Conservation (phyloP, 2,329 filamentous ascomycete species). For the Clonostachys rosea region DNA sequence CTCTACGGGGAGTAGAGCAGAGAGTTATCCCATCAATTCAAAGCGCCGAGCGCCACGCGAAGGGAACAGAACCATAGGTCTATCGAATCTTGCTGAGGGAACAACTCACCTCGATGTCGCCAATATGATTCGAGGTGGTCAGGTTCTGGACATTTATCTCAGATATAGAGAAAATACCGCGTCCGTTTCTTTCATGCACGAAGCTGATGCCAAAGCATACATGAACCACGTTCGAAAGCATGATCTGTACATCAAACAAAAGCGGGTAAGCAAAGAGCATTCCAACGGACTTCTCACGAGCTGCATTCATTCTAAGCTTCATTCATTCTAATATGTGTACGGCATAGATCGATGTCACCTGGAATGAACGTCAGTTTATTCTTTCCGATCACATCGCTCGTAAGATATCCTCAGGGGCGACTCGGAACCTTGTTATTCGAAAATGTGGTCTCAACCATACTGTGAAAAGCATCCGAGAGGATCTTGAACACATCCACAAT, state of each 20-base stretch:
- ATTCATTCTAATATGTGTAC: neutral
- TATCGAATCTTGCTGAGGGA: constrained; percentile 57
- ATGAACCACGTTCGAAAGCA: constrained; percentile 58
- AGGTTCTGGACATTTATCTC: constrained; percentile 64
- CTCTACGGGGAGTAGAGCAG: no score
- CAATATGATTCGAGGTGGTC: constrained; percentile 62
- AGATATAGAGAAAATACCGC: constrained; percentile 54
- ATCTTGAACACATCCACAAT: constrained; percentile 80
- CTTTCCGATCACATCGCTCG: constrained; percentile 58
- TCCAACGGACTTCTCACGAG: neutral
- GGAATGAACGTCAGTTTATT: constrained; percentile 67
- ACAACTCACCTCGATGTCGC: constrained; percentile 64
- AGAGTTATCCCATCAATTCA: neutral
- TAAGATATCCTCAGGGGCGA: constrained; percentile 63
- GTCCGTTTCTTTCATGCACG: constrained; percentile 66
- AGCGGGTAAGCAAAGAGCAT: constrained; percentile 47
- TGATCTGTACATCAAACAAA: constrained; percentile 65
- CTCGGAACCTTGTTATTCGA: constrained; percentile 68
- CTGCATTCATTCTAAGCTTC: neutral
- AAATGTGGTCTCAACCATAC: constrained; percentile 54
- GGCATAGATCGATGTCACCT: constrained; percentile 60
- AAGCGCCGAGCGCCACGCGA: constrained; percentile 31
- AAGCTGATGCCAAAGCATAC: constrained; percentile 59
- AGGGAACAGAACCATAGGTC: constrained; percentile 52
- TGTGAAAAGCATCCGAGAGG: constrained; percentile 59